Base-by-base conservation (phyloP, 2,329 filamentous ascomycete genomes). In the Sclerotiophoma versabilis region DNA sequence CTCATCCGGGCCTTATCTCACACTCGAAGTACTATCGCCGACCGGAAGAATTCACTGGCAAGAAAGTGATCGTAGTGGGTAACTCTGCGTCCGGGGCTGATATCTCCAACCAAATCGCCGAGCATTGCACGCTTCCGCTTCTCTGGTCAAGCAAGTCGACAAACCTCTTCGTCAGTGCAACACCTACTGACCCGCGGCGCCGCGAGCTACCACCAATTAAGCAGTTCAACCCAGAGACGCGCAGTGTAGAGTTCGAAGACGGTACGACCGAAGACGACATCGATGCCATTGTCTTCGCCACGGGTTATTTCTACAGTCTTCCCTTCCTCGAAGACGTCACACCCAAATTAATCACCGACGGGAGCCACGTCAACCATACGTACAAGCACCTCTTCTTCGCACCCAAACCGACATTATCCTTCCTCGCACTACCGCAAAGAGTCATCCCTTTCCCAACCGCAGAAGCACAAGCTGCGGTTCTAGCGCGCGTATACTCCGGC, bases 381-480 rank as follows among this genome's bases (percentile, higher is more conserved):
- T 96, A 92, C 72, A 81, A 91, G 61, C 92, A 98, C 65, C 67
- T 97, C 9, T 88, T 97, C 72, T 87, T 88, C 71, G 86, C 88
- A 3, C 79, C 84, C 1, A 84, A 91, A 56, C 92, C 93, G 1
- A 95, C 91, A 0, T 79, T 98, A 1, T 88, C 85, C 0, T 93
- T 97, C 69, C 81, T 90, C 0, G 86, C 84, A 0, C 79, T 97
- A 32, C 87, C 90, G 14, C 88, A 92, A 69, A 89, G 89, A 62
- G 85, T 95, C n/a, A 89, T 96, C n/a, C 93, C 93, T 0, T 96
- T 96, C 71, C 88, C 91, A 0, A 66, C 95, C 1, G 83, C 87
- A 0, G 92, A 97, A 76, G 86, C 85, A 5, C 93, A 97, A 74
- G 86, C 87, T 1, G 89, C 92, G 0, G 84, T 91, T 0, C 81